Evolutionary conservation across 179 eudicot genomes (phyloP).

Genomic region (Silene noctiflora): DNA sequence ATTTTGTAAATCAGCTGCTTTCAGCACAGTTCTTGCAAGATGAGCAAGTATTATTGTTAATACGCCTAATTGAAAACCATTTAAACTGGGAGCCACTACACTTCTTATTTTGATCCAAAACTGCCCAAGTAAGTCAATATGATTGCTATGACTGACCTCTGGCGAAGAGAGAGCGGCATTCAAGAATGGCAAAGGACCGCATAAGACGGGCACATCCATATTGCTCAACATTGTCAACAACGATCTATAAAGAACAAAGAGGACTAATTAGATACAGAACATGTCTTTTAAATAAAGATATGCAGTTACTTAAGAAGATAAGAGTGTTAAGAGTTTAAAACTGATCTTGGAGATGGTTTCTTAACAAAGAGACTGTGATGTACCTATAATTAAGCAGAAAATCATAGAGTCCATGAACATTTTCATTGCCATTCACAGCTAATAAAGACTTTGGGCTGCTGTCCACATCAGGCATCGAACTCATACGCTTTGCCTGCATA

Average conservation of each 20-base stretch:
- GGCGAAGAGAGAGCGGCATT: slow-evolving; percentile 86
- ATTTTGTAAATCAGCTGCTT: not conserved
- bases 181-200: slow-evolving; percentile 71
- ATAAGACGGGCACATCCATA: slow-evolving; percentile 77
- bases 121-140: not conserved
- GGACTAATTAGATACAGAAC: not conserved
- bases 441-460: slow-evolving; percentile 71
- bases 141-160: slow-evolving; percentile 47
- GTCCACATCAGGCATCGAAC: slow-evolving; percentile 60
- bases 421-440: slow-evolving; percentile 61
- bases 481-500: slow-evolving; percentile 60
- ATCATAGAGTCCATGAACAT: slow-evolving; percentile 80
- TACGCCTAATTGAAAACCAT: not conserved
- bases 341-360: no score
- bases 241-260: slow-evolving; percentile 43
- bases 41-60: not conserved
- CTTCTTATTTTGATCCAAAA: not conserved
- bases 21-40: slow-evolving; percentile 7
- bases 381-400: slow-evolving; percentile 82
- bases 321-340: no score
- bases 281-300: not conserved
- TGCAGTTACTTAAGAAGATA: not conserved
- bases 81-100: not conserved
- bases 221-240: slow-evolving; percentile 50
- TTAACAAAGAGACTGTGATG: slow-evolving; percentile 5